Percentiles rank a stretch among this genome's conserved stretches.
Evolutionary conservation across 2,329 filamentous ascomycete species (phyloP).

Genomic region (Ascosphaera apis): DNA sequence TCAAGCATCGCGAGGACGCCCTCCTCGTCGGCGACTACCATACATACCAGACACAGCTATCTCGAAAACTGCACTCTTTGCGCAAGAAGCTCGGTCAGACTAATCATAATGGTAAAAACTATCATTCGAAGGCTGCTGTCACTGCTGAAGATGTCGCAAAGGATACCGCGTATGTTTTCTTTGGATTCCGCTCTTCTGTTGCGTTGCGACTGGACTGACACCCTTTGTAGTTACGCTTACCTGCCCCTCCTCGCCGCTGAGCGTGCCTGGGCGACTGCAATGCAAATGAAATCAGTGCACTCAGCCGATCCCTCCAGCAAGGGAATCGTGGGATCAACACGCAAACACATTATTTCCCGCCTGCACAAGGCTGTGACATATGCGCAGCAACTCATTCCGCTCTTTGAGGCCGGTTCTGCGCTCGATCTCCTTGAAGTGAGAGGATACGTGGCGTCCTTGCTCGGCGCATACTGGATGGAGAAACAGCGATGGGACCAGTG

Average conservation of each 20-base stretch:
- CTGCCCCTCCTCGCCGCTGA: conserved; percentile 72
- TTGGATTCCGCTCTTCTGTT: background rate
- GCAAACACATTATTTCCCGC: conserved; percentile 73
- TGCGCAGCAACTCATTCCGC: conserved; percentile 42
- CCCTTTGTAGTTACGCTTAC: conserved; percentile 38
- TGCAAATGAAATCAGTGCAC: conserved; percentile 75
- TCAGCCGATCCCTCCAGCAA: conserved; percentile 48
- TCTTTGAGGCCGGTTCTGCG: conserved; percentile 44
- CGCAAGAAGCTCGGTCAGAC: conserved; percentile 68
- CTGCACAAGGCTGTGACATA: conserved; percentile 55
- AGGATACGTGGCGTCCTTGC: conserved; percentile 58
- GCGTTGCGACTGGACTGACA: conserved; percentile 5
- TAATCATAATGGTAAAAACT: conserved; percentile 73
- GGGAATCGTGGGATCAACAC: conserved; percentile 53
- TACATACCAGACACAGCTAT: conserved; percentile 58
- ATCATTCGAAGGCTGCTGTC: conserved; percentile 43
- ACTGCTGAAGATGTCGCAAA: conserved; percentile 51
- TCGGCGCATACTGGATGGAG: conserved; percentile 62
- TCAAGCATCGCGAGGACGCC: conserved; percentile 57
- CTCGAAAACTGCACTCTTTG: conserved; percentile 57
- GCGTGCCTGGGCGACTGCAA: conserved; percentile 82
- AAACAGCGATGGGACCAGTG: conserved; percentile 68
- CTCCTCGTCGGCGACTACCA: conserved; percentile 75
- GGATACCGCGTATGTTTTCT: conserved; percentile 45
- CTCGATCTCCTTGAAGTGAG: conserved; percentile 62